These are phyloP conservation scores for Trypanosomatidae sp. DNA, from an alignment of 208 protist species.

Conservation along the genomic window DNA sequence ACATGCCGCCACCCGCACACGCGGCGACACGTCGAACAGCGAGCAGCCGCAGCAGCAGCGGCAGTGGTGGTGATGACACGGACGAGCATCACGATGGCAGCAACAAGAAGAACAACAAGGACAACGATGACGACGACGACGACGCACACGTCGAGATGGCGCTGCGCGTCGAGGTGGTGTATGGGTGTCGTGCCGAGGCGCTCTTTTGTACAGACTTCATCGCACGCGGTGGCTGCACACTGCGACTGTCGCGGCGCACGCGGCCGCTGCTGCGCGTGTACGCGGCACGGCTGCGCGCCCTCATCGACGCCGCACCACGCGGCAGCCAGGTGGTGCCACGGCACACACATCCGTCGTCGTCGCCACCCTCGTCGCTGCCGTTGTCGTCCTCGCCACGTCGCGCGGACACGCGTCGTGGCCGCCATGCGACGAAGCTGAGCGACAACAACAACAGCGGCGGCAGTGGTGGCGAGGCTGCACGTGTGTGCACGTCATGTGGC, in stretches of 20 bases:
- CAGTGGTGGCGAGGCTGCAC: too few species aligned
- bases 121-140: slow-evolving; percentile 2
- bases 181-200: slow-evolving; percentile 55
- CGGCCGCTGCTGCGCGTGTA: slow-evolving; percentile 37
- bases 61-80: too few species aligned
- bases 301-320: slow-evolving; percentile 12
- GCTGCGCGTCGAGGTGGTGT: slow-evolving; percentile 59
- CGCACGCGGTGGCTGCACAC: slow-evolving; percentile 21
- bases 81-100: neutral
- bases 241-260: slow-evolving; percentile 25
- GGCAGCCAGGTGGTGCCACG: slow-evolving; percentile 25
- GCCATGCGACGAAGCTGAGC: too few species aligned
- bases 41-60: too few species aligned
- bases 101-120: neutral
- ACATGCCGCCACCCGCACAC: too few species aligned
- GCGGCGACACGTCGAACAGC: too few species aligned
- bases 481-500: slow-evolving; percentile 29
- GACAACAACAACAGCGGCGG: too few species aligned
- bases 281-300: slow-evolving; percentile 34
- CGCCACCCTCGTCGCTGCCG: too few species aligned
- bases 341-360: too few species aligned
- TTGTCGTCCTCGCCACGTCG: too few species aligned
- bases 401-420: slow-evolving; percentile 3
- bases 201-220: slow-evolving; percentile 73
- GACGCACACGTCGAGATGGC: slow-evolving; percentile 5